Base-by-base conservation (phyloP, 2,329 filamentous ascomycete species). In the Arthrobotrys sphaeroides region DNA sequence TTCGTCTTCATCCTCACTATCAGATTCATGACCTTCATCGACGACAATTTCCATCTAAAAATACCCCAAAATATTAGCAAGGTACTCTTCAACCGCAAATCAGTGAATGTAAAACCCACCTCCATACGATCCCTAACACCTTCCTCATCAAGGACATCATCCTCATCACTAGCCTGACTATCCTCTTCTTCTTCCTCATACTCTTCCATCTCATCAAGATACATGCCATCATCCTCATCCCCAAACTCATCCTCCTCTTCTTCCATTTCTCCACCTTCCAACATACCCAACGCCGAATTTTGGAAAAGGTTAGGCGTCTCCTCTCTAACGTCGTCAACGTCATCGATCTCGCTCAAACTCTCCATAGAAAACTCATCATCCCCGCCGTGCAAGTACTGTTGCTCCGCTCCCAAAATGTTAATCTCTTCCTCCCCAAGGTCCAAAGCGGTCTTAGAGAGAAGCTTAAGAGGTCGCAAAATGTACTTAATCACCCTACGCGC, bases 221-320 rank as follows among this genome's bases (percentile, higher is more conserved):
- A 96, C 91, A 97, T 95, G 79, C 95, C 93, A 79, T 94, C 92
- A 67, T 94, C 91, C 51, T 93, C 93, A 75, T 88, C 86, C 76
- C 83, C 81, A 55, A 82, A 83, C 20, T 85, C 83, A 70, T 91
- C 89, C 31, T 92, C 91, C 33, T 91, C 93, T 57, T 92, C 93
- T 77, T 94, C 92, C 75, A 92, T 90, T 74, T 93, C 90, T 57
- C 90, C 88, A 78, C 91, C 90, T 82, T 98, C 95, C 62, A 97
- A 90, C 89, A 98, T 96, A 57, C 95, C 94, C 20, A 99, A 85
- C 0, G 96, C 93, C 1, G 95, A 98, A 82, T 98, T 97, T 62
- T 96, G 91, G 84, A 97, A 98, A 18, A 99, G 87, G 83, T 99
- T 95, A 28, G 96, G 95, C 3, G 96, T 99, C 82, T 98, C 95